Evolutionary conservation across 2,329 filamentous ascomycete genomes (phyloP), one percentile per base, ranked within the genome.

Genomic region (Colletotrichum magnum): DNA sequence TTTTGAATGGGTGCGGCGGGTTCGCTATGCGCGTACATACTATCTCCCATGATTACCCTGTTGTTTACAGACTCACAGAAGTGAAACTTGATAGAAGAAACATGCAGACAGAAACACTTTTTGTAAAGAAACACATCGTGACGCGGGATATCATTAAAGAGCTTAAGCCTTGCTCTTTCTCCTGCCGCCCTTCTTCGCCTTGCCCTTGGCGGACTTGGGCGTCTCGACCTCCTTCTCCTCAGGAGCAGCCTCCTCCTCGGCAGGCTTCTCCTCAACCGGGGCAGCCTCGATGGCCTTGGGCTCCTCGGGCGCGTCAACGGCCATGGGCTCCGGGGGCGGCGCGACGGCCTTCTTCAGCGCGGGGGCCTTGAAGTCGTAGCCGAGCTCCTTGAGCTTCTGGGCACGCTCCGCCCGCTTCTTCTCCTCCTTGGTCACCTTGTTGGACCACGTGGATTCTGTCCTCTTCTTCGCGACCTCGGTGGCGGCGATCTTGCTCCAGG

Each of bases 401-500:
- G 88, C 90, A 81, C 94, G 93, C 73, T 86, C 85, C 45, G 84
- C 82, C 63, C 96, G 87, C 80, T 89, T 91, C 79, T 88, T 85
- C 79, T 92, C 88, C 84, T 97, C 95, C 74, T 88, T 90, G 62
- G 86, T 83, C 63, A 96, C 89, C 79, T 91, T 92, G 82, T 89
- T 89, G 68, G 90, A 85, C 96, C 96, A 99, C n/a, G 86, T 85
- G 43, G 92, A 89, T 77, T 94, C 89, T 21, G 92, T 89, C 73
- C 89, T 88, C 50, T 93, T 92, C 77, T 91, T 89, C 75, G 92
- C 90, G 73, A 98, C 86, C 74, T 89, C 88, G 74, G 90, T 86
- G 58, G 93, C 93, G 69, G 92, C 93, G 79, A 98, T 92, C 83
- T 93, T 93, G 82, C 94, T 96, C 87, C 93, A 92, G 16, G 71